These are phyloP conservation scores for Umbellularia californica DNA, from an alignment of 164 flowering plant genomes.

Conservation along the genomic window DNA sequence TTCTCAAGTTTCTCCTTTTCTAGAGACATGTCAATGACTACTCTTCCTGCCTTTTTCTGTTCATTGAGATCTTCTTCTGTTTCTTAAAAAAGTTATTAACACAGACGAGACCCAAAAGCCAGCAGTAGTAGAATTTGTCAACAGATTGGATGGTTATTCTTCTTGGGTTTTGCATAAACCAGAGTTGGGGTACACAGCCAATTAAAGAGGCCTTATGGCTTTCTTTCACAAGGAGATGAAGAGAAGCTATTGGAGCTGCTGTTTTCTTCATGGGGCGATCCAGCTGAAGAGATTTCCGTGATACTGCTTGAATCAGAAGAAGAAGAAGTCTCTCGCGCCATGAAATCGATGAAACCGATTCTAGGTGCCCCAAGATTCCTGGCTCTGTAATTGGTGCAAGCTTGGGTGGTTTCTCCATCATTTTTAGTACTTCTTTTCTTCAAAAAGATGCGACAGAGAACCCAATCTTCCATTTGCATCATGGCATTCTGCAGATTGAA, in stretches of 20 bases:
- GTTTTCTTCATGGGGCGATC: conserved; percentile 28
- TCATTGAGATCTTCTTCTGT: not conserved
- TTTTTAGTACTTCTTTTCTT: conserved; percentile 31
- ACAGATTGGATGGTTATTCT: conserved; percentile 16
- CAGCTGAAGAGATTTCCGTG: conserved; percentile 33
- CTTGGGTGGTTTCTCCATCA: conserved; percentile 11
- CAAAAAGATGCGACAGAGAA: conserved; percentile 50
- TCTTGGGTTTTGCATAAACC: conserved; percentile 8
- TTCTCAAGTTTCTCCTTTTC: not conserved
- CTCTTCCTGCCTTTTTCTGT: not conserved
- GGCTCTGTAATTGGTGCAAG: conserved; percentile 7
- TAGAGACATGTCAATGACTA: not conserved
- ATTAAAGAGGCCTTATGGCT: conserved; percentile 10
- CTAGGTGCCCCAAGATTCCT: conserved; percentile 7
- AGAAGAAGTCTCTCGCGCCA: conserved; percentile 19
- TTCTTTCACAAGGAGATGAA: conserved; percentile 15
- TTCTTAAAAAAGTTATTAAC: not conserved
- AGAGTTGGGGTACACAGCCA: conserved; percentile 17
- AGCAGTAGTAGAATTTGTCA: conserved; percentile 2
- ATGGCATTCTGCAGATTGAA: conserved; percentile 19
- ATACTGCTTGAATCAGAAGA: conserved; percentile 30
- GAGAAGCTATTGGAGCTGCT: conserved; percentile 16
- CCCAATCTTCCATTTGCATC: conserved; percentile 46
- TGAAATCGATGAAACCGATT: conserved; percentile 27
- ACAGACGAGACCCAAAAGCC: not conserved